Base-by-base conservation (phyloP, 2,329 filamentous ascomycete genomes). In the Tolypocladium cylindrosporum region DNA sequence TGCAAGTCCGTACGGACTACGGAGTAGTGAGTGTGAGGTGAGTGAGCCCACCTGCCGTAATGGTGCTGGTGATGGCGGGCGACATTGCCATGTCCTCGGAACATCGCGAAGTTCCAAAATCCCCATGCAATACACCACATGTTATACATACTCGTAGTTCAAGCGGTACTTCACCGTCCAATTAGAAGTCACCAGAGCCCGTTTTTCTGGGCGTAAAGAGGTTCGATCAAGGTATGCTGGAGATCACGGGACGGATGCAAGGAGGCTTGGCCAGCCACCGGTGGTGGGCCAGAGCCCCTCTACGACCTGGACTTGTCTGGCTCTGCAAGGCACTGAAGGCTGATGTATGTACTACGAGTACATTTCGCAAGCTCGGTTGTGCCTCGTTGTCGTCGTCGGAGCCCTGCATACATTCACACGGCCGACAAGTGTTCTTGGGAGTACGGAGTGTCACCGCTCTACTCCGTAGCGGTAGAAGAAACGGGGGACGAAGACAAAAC, bases 81-180 rank as follows among this genome's bases (percentile, higher is more conserved):
- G 56, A 13, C 54, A 54, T 57, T 55, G 14, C 58, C 55, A 59
- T 57, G 19, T 37, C 34, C 19, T 5, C 6, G 13, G 41, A 21
- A n/a, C 52, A 59, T 55, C 36, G 58, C 36, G 55, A 59, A 59
- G 34, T 50, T 55, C 54, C 48, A 54, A 37, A 58, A 59, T 55
- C 43, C 43, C 58, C 58, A 57, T 56, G 34, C 40, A 11, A n/a
- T 27, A 4, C 16, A 16, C 16, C 19, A 9, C 40, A 19, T 41
- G 39, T 41, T 27, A 27, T 27, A 27, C 24, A 27, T 19, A n/a
- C n/a, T n/a, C n/a, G n/a, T n/a, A 40, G 14, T 27, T 21, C 24
- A 16, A 21, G 24, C 14, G 21, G 43, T 24, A 7, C 13, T 6
- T 24, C 14, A 31, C 13, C 37, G 34, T 27, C 53, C 51, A 54